Evolutionary conservation across 2,329 filamentous ascomycete genomes (phyloP), one percentile per base, ranked within the genome.

Genomic region (Talaromyces sp.): DNA sequence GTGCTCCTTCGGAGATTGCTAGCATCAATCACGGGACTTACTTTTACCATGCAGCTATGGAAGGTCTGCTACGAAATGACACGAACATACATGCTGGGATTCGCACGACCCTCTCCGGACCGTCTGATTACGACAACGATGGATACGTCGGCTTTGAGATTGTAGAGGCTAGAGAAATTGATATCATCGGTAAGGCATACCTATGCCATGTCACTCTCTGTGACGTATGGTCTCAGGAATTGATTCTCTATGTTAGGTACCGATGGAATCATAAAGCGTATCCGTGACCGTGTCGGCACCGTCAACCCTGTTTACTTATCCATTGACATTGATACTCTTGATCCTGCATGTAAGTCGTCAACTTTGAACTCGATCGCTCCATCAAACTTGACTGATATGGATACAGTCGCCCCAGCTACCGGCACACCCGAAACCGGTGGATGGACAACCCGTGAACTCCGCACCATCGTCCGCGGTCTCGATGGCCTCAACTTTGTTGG

Each of bases 1-100:
- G 91, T 33, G 87, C 89, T 0, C 91, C 91, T 0, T 89, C 86
- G 31, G 84, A 92, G 65, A 85, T 87, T 42, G 91, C 91, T 21
- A 83, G 83, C 66, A 88, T 96, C 78, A 96, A 95, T 78, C 90
- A 95, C 77, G 91, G 91, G 46, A 95, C 91, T 1, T 95, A 95
- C 80, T 96, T 96, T 78, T 95, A 88, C 78, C 90, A 93, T 73
- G 91, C 91, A 0, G 79, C 88, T 0, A 85, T 87, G 76, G 90
- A 95, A 73, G 91, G 91, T 2, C 81, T 95, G 16, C 81, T 96
- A 21, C 83, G 83, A 66, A 96, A 95, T 72, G 89, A 95, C 79
- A 89, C 86, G 68, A 93, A 92, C 77, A 92, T 96, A 76, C 91
- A 96, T 73, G 91, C 90, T 16, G 91, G 91, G 42, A 95, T 96